Conservation (phyloP, 148 eudicot species). For the Fagopyrum tataricum region DNA sequence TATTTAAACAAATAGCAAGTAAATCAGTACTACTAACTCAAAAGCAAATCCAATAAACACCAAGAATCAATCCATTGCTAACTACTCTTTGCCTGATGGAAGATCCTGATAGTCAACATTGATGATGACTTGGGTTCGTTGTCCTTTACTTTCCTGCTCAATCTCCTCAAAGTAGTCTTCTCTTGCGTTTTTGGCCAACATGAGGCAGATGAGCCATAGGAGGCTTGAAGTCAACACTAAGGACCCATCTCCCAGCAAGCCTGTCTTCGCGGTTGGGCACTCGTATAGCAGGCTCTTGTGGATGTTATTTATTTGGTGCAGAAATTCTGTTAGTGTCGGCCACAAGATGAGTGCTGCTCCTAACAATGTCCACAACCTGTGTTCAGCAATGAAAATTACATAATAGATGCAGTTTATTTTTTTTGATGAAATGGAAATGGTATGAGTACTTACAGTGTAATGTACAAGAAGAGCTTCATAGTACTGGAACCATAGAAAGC, state of each 20-base stretch:
- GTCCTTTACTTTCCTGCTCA: constrained; percentile 32
- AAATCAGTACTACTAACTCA: not conserved
- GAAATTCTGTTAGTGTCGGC: constrained; percentile 78
- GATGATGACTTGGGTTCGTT: constrained; percentile 17
- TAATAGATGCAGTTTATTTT: not conserved
- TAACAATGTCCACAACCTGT: constrained; percentile 57
- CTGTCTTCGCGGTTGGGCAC: constrained; percentile 96
- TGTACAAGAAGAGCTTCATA: constrained; percentile 45
- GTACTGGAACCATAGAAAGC: constrained; percentile 44
- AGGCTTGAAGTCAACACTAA: constrained; percentile 67
- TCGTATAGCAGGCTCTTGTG: constrained; percentile 39
- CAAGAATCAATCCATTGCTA: not conserved
- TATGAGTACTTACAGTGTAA: constrained; percentile 39
- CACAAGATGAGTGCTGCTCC: constrained; percentile 65
- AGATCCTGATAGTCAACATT: constrained; percentile 21
- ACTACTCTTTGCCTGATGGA: not conserved
- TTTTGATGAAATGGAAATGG: not conserved
- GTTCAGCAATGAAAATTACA: not conserved
- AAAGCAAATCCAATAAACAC: not conserved
- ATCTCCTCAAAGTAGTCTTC: constrained; percentile 71
- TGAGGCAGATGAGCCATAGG: constrained; percentile 81
- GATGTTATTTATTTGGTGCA: constrained; percentile 41
- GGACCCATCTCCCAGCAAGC: constrained; percentile 88
- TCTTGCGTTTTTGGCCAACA: constrained; percentile 72
- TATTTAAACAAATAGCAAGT: not conserved